Evolutionary conservation across 345 rosid genomes (phyloP).

Genomic region (Syzygium jambos): DNA sequence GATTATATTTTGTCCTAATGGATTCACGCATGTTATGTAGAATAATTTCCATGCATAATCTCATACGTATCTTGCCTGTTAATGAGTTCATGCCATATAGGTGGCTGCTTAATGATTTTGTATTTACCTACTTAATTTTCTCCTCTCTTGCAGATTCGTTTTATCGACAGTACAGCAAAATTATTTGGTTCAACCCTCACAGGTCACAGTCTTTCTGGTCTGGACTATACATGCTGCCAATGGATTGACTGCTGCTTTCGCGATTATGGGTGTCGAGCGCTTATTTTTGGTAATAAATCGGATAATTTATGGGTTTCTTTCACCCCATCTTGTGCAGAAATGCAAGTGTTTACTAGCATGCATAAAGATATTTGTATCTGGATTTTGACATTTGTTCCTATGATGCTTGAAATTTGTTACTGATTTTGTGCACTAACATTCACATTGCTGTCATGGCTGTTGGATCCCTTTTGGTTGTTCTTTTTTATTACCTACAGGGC

Average conservation of each 20-base stretch:
- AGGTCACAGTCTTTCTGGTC: not conserved
- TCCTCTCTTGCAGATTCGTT: not conserved
- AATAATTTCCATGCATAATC: not conserved
- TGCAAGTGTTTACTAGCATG: not conserved
- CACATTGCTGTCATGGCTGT: not conserved
- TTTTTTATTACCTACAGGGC: not conserved
- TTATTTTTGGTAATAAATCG: not conserved
- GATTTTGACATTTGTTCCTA: not conserved
- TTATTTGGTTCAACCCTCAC: not conserved
- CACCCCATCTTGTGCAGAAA: not conserved
- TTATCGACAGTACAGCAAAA: not conserved
- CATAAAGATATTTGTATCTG: not conserved
- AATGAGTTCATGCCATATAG: not conserved
- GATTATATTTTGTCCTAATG: not conserved
- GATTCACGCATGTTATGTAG: not conserved
- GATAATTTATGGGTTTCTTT: not conserved
- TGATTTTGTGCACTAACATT: not conserved
- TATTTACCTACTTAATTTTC: not conserved
- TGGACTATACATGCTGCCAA: not conserved
- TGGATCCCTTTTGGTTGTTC: not conserved
- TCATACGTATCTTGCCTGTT: not conserved
- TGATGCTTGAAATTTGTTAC: not conserved
- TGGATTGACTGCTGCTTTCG: not conserved
- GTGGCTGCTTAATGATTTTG: not conserved
- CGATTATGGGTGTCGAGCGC: not conserved